phyloP scores from a whole-genome alignment of 768 basidiomycete species.

The Suillus bovinus region DNA sequence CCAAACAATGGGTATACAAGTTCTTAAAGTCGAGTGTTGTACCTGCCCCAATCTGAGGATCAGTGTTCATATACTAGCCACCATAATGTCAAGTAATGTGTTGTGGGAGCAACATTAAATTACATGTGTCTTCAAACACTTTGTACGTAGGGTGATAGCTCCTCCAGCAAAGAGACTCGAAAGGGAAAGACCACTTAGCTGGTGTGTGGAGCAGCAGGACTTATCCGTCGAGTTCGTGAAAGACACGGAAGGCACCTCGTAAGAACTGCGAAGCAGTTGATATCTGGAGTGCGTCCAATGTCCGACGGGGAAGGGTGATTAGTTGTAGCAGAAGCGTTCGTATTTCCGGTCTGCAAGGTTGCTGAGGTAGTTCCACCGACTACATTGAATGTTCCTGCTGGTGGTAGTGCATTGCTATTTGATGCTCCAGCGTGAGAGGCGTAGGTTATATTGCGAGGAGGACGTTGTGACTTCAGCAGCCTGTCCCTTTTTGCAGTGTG shows the following conservation, averaged over 20 bases:
- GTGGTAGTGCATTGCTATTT: not conserved
- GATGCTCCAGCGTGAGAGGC: not conserved
- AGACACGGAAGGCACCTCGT: not conserved
- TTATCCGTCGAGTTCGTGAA: not conserved
- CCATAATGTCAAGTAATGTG: no score
- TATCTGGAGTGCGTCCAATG: not conserved
- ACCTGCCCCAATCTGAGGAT: no score
- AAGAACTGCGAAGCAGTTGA: not conserved
- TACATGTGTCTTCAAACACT: no score
- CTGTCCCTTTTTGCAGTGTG: not conserved
- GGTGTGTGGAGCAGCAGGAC: not conserved
- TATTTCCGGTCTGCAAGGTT: not conserved
- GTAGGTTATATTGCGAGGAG: not conserved
- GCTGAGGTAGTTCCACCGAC: not conserved
- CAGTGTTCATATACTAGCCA: no score
- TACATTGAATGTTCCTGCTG: not conserved
- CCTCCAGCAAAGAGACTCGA: not conserved
- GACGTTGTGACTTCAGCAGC: not conserved
- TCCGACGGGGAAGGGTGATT: not conserved
- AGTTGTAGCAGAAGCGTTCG: not conserved
- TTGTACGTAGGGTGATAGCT: no score
- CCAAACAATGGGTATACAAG: no score
- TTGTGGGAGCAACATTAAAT: no score
- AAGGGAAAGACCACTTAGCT: not conserved
- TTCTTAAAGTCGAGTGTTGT: no score